Conservation (phyloP, 2,329 filamentous ascomycete genomes). For the Sarocladium brachiariae region DNA sequence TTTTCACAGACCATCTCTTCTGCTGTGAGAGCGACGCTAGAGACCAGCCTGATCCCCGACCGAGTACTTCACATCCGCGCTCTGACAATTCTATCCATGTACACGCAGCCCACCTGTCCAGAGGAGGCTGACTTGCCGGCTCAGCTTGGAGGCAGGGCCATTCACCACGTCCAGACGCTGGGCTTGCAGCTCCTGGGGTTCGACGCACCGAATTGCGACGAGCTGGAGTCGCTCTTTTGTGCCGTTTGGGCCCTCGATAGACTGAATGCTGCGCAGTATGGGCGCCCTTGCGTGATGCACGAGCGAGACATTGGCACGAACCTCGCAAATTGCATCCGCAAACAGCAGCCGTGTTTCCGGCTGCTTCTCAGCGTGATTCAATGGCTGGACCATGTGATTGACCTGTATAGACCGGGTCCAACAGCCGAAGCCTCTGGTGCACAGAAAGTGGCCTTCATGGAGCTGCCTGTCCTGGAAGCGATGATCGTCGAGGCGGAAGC, state of each 20-base stretch:
- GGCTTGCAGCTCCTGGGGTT: conserved; percentile 44
- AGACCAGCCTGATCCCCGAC: conserved; percentile 47
- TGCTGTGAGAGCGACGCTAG: conserved; percentile 41
- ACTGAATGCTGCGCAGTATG: conserved; percentile 53
- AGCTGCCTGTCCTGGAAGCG: conserved; percentile 50
- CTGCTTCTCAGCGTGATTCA: conserved; percentile 48
- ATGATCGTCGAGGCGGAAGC: conserved; percentile 50
- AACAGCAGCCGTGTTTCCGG: conserved; percentile 48
- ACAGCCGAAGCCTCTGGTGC: conserved; percentile 31
- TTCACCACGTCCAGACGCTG: conserved; percentile 51
- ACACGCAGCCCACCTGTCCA: conserved; percentile 46
- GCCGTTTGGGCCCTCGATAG: conserved; percentile 56
- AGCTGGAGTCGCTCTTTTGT: conserved; percentile 46
- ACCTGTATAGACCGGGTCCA: conserved; percentile 50
- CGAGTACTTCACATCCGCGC: conserved; percentile 49
- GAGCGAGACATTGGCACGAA: conserved; percentile 52
- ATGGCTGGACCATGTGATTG: conserved; percentile 52
- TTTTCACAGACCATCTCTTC: conserved; percentile 43
- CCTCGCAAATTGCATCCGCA: conserved; percentile 41
- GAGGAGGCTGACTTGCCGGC: conserved; percentile 50
- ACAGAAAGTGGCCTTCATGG: conserved; percentile 40
- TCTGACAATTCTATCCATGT: conserved; percentile 49
- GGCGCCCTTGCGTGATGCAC: conserved; percentile 52
- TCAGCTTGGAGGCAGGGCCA: conserved; percentile 44
- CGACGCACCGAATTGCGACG: conserved; percentile 31